Evolutionary conservation across 2,329 filamentous ascomycete species (phyloP), one percentile per base, ranked within the genome.

Genomic region (Davidsoniella eucalypti): DNA sequence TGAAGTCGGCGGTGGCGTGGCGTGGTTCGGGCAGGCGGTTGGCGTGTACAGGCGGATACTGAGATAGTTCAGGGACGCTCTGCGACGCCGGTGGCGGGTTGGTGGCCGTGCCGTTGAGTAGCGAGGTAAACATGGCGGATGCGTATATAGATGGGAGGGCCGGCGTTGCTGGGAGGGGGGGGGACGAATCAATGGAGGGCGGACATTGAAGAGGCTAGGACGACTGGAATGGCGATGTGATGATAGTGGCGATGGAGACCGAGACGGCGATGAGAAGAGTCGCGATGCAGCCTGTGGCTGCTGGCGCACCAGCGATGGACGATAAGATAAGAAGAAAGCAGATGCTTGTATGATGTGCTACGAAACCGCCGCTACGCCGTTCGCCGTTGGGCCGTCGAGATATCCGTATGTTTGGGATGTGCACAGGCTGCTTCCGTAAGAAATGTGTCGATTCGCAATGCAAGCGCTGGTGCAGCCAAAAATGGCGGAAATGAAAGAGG

Each of bases 1-100:
- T 80, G 56, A 80, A 81, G 60, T 81, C 78, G 53, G 77, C 78
- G 2, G 73, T 76, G 51, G 77, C 76, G 61, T 76, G 73, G 54
- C 69, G 67, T 47, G 64, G 64, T 21, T 48, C 61, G 61, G 38
- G 58, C 17, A 44, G 33, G 5, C 44, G 51, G n/a, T 37, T 44
- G 58, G 54, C 68, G 67, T 26, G 63, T 58, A 49, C 58, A 63
- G 49, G 47, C 49, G 47, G 42, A 43, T 50, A 50, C 26, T 37
- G 38, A 7, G 46, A 44, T 16, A 53, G 40, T 18, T 50, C 47
- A 6, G 51, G 51, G 12, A 49, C 44, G 16, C 47, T 50, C 16
- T 46, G 51, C 23, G 51, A 53, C 10, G 47, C 47, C 14, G 51
- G 43, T 9, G 51, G 43, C n/a, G 21, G 44, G 3, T 26, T 40